Conservation (phyloP, 2,329 filamentous ascomycete species). For the Coniochaeta sp. region DNA sequence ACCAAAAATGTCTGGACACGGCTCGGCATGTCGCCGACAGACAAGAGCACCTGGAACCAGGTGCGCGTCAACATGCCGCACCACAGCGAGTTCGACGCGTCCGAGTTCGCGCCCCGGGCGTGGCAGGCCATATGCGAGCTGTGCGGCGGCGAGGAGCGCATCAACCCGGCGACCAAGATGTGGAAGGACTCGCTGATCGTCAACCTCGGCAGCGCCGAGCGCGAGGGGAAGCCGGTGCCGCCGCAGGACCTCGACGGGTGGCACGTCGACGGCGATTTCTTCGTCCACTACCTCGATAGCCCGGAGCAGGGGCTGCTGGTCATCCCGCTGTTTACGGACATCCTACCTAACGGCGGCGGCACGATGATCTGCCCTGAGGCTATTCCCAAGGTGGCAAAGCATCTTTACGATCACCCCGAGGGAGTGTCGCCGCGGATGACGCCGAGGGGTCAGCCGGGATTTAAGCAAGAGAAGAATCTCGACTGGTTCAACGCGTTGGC, state of each 20-base stretch:
- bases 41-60: constrained; percentile 58
- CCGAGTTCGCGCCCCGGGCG: constrained; percentile 53
- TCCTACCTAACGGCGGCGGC: constrained; percentile 51
- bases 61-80: constrained; percentile 58
- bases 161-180: constrained; percentile 37
- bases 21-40: constrained; percentile 54
- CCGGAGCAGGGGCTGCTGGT: constrained; percentile 62
- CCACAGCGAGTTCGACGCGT: constrained; percentile 45
- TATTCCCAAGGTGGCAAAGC: constrained; percentile 47
- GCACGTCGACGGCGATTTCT: constrained; percentile 69
- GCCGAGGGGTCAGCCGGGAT: constrained; percentile 41
- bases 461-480: constrained; percentile 31
- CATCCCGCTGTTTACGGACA: constrained; percentile 60
- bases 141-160: constrained; percentile 52
- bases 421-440: constrained; percentile 61
- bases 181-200: constrained; percentile 65
- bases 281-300: constrained; percentile 64
- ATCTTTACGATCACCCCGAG: constrained; percentile 53
- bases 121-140: constrained; percentile 62
- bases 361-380: constrained; percentile 57
- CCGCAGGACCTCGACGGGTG: constrained; percentile 49
- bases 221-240: constrained; percentile 38
- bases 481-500: constrained; percentile 35
- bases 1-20: constrained; percentile 51
- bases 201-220: constrained; percentile 53